phyloP scores from a whole-genome alignment of 2,329 filamentous ascomycete species.

The Exophiala phaeomuriformis region DNA sequence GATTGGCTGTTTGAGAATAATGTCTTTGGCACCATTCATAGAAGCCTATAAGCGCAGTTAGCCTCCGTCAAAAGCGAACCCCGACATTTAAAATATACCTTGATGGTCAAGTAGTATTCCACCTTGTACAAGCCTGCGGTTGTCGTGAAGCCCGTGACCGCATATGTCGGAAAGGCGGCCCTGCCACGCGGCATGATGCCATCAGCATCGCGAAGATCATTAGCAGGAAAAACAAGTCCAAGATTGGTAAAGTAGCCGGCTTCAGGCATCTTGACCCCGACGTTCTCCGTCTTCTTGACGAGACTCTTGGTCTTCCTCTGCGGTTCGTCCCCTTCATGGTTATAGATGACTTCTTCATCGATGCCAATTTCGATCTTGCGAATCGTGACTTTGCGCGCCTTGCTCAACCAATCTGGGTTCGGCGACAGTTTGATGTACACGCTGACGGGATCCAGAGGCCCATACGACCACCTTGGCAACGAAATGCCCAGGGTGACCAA shows the following conservation, averaged over 20 bases:
- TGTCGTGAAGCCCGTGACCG: conserved; percentile 85
- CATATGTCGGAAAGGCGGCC: conserved; percentile 80
- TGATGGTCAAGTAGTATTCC: conserved; percentile 90
- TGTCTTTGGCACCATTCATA: conserved; percentile 79
- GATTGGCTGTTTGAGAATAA: conserved; percentile 81
- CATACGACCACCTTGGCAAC: conserved; percentile 91
- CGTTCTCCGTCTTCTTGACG: conserved; percentile 70
- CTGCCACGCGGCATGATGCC: conserved; percentile 81
- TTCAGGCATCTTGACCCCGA: conserved; percentile 81
- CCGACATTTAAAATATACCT: conserved; percentile 50
- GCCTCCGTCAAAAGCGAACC: neutral
- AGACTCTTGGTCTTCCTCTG: conserved; percentile 82
- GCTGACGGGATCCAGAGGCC: conserved; percentile 86
- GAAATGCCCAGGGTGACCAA: conserved; percentile 87
- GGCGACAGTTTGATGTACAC: conserved; percentile 92
- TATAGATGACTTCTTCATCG: conserved; percentile 98
- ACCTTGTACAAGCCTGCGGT: conserved; percentile 94
- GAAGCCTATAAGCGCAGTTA: conserved; percentile 57
- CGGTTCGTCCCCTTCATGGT: conserved; percentile 93
- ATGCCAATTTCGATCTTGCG: conserved; percentile 89
- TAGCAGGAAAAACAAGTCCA: conserved; percentile 81
- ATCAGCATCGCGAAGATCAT: conserved; percentile 77
- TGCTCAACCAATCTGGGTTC: conserved; percentile 83
- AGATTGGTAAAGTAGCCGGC: conserved; percentile 89
- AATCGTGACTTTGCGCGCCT: conserved; percentile 86